Evolutionary conservation across 2,329 filamentous ascomycete species (phyloP).

Genomic region (Pleurostoma richardsiae): DNA sequence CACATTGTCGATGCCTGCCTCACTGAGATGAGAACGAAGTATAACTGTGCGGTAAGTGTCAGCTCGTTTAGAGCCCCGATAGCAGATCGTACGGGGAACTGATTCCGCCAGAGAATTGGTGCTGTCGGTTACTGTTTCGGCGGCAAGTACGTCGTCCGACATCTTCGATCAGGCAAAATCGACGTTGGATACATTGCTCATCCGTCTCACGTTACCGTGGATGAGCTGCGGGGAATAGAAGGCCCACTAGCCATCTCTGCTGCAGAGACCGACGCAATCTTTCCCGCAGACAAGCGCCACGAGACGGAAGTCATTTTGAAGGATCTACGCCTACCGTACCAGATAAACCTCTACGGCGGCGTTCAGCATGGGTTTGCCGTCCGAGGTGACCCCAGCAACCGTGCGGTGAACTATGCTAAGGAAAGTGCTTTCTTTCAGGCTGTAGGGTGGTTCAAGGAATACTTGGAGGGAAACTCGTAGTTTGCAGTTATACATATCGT

Average conservation of each 20-base stretch:
- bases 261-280: constrained; percentile 58
- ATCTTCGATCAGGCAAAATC: constrained; percentile 31
- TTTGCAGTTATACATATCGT: not conserved
- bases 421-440: constrained; percentile 75
- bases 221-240: constrained; percentile 37
- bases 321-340: constrained; percentile 51
- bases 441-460: constrained; percentile 64
- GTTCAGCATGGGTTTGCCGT: constrained; percentile 72
- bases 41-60: constrained; percentile 5
- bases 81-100: too few species aligned
- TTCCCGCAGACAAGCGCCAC: constrained; percentile 49
- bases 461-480: constrained; percentile 41
- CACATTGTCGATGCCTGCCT: constrained; percentile 25
- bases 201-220: constrained; percentile 38
- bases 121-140: constrained; percentile 40
- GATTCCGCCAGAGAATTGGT: constrained; percentile 22
- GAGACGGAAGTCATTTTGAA: constrained; percentile 55
- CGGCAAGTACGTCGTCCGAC: constrained; percentile 32
- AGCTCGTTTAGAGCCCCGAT: too few species aligned
- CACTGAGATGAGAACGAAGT: constrained; percentile 20
- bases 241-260: constrained; percentile 40
- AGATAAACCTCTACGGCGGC: constrained; percentile 65
- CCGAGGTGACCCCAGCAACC: constrained; percentile 51
- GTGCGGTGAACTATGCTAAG: constrained; percentile 61
- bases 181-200: constrained; percentile 44